Percentiles rank a stretch among this genome's conserved stretches.
Conservation (phyloP, 176 grass and related monocot genomes). For the Panicum miliaceum region DNA sequence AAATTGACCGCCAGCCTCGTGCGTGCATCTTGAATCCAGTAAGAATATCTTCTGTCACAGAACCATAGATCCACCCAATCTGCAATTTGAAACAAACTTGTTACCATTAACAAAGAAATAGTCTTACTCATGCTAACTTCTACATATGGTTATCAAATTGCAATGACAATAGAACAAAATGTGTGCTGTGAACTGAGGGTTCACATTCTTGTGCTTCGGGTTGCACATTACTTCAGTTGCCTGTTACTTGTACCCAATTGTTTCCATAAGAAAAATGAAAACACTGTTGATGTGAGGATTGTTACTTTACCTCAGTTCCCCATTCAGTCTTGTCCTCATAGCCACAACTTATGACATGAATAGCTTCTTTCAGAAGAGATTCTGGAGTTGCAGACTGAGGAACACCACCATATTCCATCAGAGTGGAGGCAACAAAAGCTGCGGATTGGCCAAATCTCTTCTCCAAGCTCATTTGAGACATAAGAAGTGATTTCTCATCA, state of each 20-base stretch:
- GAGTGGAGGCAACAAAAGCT: conserved; percentile 95
- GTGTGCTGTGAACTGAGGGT: background rate
- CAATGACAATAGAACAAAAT: background rate
- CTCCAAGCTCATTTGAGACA: conserved; percentile 99
- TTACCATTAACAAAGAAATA: conserved; percentile 31
- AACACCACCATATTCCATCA: conserved; percentile 99
- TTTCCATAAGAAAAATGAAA: conserved; percentile 6
- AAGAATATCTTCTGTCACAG: conserved; percentile 98
- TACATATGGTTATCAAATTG: conserved; percentile 22
- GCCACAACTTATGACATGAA: conserved; percentile 99
- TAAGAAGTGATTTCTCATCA: conserved; percentile 98
- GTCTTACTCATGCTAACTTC: background rate
- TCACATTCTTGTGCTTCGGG: background rate
- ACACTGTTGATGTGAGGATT: conserved; percentile 7
- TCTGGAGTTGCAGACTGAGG: conserved; percentile 98
- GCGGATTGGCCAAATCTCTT: conserved; percentile 96
- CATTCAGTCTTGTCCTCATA: conserved; percentile 98
- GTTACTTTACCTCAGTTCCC: conserved; percentile 83
- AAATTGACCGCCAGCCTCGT: conserved; percentile 87
- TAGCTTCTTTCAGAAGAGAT: conserved; percentile 99
- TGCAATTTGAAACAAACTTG: conserved; percentile 45
- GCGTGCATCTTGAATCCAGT: conserved; percentile 98
- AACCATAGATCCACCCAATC: conserved; percentile 98
- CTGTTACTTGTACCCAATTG: background rate
- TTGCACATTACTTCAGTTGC: background rate